Conservation (phyloP, 805 yeast species). For the Kuraishia molischiana region DNA sequence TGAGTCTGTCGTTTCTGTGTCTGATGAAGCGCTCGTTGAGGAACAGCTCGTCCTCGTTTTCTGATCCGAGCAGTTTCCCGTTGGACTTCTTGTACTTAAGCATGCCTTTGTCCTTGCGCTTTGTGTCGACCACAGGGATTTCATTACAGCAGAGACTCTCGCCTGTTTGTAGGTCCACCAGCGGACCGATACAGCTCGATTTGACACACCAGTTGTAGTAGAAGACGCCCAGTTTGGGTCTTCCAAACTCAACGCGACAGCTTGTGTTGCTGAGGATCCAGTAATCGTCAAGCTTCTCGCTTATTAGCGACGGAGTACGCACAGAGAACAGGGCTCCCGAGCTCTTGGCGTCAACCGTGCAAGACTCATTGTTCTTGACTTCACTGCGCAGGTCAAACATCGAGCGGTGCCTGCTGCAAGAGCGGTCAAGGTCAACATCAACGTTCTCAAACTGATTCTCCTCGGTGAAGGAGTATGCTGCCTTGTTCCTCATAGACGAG, state of each 20-base stretch:
- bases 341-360: neutral
- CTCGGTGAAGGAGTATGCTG: conserved; percentile 21
- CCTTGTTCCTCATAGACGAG: neutral
- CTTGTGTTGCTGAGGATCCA: conserved; percentile 2
- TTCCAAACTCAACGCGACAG: conserved; percentile 29
- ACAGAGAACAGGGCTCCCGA: neutral
- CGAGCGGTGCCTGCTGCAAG: conserved; percentile 1
- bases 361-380: neutral
- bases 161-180: conserved; percentile 20
- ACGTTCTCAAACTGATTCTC: conserved; percentile 43
- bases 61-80: conserved; percentile 12
- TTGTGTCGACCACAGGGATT: conserved; percentile 8
- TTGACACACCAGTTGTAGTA: conserved; percentile 52
- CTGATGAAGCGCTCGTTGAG: conserved; percentile 18
- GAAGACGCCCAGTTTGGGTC: conserved; percentile 42
- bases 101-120: conserved; percentile 1
- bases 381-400: neutral
- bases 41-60: conserved; percentile 18
- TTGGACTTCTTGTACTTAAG: conserved; percentile 11
- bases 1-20: conserved; percentile 15
- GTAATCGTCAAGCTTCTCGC: neutral
- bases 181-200: conserved; percentile 25
- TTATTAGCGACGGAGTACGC: neutral
- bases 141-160: conserved; percentile 23
- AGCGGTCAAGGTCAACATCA: conserved; percentile 34